Evolutionary conservation across 352 stramenopile genomes (phyloP), one percentile per base, ranked within the genome.

Genomic region (Globisporangium polare): DNA sequence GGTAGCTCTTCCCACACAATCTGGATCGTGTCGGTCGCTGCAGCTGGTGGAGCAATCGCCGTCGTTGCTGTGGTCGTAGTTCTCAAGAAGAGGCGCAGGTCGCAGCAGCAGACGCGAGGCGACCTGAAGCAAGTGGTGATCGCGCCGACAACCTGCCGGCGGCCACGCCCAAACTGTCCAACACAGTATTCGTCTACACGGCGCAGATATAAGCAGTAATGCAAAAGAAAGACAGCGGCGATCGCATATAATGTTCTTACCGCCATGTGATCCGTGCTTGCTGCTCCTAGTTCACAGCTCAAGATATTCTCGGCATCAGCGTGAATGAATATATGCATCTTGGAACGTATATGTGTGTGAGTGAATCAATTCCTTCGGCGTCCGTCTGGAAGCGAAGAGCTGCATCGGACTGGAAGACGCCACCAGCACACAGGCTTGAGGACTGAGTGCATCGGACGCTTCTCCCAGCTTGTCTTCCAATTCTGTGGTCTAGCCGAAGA

Each of bases 141-240:
- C 46, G 79, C 75, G 20, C 75, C 75, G n/a, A 66, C 3, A 66
- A 68, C 9, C 18, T 27, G 43, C 67, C 63, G 17, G 51, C 53
- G 5, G 53, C 45, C n/a, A 60, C 54, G 22, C 67, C 77, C 18
- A 71, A 68, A 20, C 43, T 69, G 49, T 76, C 64, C 5, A 72
- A 46, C 24, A 79, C 72, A 57, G 60, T 79, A 37, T 81, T 79
- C 49, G 71, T 83, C 47, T 83, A 83, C 56, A 83, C 75, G 33
- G 75, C 75, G 54, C 73, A 83, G 55, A 83, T 83, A 41, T 83
- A 66, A 87, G 83, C 5, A 86, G 59, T 65, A 87, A 81, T 5
- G 86, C 5, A 84, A 60, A 60, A 66, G 86, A 80, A 10, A 35
- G 22, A 15, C 18, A 24, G 24, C 15, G 15, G 26, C 24, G 13